Percentiles rank a stretch among this genome's conserved stretches.
These are phyloP conservation scores for Rosa rugosa DNA, from an alignment of 306 rosid genomes.

Conservation along the genomic window DNA sequence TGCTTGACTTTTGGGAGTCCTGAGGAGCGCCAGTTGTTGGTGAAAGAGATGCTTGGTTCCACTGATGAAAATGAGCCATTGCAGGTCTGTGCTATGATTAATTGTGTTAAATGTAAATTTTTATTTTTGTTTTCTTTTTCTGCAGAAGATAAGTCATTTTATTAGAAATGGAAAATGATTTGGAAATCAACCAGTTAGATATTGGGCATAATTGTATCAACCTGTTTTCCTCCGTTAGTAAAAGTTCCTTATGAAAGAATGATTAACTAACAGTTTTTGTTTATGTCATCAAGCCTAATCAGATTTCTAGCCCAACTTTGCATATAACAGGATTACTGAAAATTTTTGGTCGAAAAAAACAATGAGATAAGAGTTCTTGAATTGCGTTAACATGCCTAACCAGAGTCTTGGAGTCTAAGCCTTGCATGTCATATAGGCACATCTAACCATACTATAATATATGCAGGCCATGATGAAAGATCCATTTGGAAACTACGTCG, in stretches of 20 bases:
- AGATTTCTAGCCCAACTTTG: background rate
- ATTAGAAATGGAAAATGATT: background rate
- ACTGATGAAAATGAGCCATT: conserved; percentile 97
- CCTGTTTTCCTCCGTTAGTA: background rate
- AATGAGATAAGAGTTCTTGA: background rate
- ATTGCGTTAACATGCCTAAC: background rate
- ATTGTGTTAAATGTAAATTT: background rate
- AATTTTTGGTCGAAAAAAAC: background rate
- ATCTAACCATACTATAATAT: conserved; percentile 17
- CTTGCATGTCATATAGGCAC: background rate
- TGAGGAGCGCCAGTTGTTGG: conserved; percentile 80
- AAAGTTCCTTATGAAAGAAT: background rate
- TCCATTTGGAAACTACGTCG: conserved; percentile 95
- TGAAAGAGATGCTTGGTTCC: conserved; percentile 90
- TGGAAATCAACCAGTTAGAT: background rate
- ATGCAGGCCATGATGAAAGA: conserved; percentile 98
- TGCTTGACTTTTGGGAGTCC: conserved; percentile 83
- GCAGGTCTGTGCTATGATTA: conserved; percentile 55
- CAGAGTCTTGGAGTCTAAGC: background rate
- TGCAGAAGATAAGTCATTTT: background rate
- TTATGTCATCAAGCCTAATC: background rate
- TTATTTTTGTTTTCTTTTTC: background rate
- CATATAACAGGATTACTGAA: background rate
- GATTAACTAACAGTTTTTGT: background rate
- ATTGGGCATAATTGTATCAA: background rate